These are phyloP conservation scores for Clarkia xantiana DNA, from an alignment of 345 rosid species.

Conservation along the genomic window DNA sequence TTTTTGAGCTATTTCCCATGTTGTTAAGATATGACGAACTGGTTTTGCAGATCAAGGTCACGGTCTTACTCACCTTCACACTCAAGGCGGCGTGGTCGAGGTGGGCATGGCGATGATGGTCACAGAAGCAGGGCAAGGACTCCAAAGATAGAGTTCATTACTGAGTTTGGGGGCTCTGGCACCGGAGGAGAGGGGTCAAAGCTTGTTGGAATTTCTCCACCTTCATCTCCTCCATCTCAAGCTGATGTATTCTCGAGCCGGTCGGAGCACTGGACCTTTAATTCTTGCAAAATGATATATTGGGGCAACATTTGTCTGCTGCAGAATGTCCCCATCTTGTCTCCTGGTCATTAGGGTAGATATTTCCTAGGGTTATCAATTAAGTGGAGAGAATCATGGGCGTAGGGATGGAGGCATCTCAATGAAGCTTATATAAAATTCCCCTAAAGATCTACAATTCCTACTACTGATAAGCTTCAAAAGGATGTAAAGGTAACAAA, in stretches of 20 bases:
- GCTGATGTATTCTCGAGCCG: conserved; percentile 50
- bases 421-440: conserved; percentile 26
- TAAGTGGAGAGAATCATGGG: conserved; percentile 20
- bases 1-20: conserved; percentile 1
- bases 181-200: conserved; percentile 38
- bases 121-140: conserved; percentile 50
- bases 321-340: conserved; percentile 34
- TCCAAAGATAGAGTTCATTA: conserved; percentile 74
- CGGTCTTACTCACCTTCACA: conserved; percentile 70
- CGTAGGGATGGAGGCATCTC: conserved; percentile 43
- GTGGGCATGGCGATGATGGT: conserved; percentile 46
- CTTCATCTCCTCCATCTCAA: conserved; percentile 67
- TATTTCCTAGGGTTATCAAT: conserved; percentile 30
- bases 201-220: conserved; percentile 79
- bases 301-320: conserved; percentile 53
- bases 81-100: conserved; percentile 49
- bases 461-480: background rate
- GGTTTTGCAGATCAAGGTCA: conserved; percentile 44
- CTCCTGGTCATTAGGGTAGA: too few species aligned
- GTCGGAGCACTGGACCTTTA: conserved; percentile 99
- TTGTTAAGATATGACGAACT: background rate
- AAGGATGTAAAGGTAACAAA: conserved; percentile 2
- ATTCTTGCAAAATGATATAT: conserved; percentile 94
- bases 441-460: background rate
- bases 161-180: conserved; percentile 87